phyloP scores from a whole-genome alignment of 441 rosid genomes.

The Bocquillonia castaneifolia region DNA sequence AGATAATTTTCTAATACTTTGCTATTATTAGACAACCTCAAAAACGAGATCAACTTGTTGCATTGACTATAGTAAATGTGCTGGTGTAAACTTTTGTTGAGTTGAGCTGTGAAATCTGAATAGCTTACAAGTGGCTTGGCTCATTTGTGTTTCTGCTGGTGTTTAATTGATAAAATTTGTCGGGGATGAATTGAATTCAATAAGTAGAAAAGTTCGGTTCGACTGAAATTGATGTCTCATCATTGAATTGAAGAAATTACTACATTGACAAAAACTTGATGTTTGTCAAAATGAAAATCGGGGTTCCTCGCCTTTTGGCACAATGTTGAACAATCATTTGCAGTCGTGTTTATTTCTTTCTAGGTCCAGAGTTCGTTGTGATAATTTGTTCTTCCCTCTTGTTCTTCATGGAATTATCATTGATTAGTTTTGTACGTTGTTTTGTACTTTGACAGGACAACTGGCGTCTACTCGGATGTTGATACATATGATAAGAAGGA shows the following conservation, averaged over 20 bases:
- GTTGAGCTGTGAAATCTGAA: neutral
- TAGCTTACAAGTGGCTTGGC: neutral
- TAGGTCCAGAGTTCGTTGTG: no score
- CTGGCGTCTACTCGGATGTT: slow-evolving; percentile 4
- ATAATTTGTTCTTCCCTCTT: neutral
- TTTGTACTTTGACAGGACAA: slow-evolving; percentile 3
- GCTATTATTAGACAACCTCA: neutral
- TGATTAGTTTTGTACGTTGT: neutral
- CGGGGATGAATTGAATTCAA: neutral
- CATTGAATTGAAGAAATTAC: no score
- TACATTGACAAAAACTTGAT: no score
- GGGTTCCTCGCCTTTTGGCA: no score
- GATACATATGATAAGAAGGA: neutral
- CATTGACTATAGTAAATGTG: neutral
- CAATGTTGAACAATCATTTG: no score
- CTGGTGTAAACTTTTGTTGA: neutral
- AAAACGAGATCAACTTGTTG: neutral
- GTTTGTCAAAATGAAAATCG: neutral
- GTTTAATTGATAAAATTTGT: neutral
- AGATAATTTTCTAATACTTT: no score
- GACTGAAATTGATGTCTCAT: neutral
- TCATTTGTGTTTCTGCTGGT: neutral
- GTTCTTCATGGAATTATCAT: neutral
- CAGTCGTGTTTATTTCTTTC: neutral
- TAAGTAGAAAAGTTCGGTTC: no score